Evolutionary conservation across 73 alveolate species (phyloP), one percentile per base, ranked within the genome.

Genomic region (Uronychia binucleata): DNA sequence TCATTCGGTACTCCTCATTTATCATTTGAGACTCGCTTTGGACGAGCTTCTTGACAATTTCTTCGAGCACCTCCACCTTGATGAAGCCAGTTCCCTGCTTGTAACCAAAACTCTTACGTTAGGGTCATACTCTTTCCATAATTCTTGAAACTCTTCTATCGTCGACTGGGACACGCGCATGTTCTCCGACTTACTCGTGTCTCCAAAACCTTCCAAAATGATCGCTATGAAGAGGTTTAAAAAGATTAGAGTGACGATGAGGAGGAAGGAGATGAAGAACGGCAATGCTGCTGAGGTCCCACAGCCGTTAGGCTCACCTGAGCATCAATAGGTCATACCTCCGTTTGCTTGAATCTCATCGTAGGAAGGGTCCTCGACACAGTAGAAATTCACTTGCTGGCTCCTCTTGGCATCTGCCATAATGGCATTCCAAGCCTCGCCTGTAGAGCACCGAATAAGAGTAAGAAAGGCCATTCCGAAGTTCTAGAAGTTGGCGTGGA

Each of bases 161-260:
- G n/a, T n/a, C n/a, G n/a, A n/a, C n/a, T n/a, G n/a, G n/a, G n/a
- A n/a, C n/a, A n/a, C n/a, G n/a, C n/a, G 78, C 30, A 33, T 83
- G 1, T 26, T 59, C 29, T 83, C 90, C 57, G 74, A 58, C 29
- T 25, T 25, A 28, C 34, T 28, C 5, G 84, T 75, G 57, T 75
- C 84, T n/a, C 74, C 84, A 75, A 28, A 83, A 29, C 82, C 86
- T 85, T 91, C 84, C 86, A 91, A 33, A 29, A 91, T 88, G 74
- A 91, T 88, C 0, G 96, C 96, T 25, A 91, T 83, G 60, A 91
- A 91, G 31, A 91, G 82, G 46, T 91, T 91, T 78, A 91, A 82
- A 46, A 91, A 83, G 85, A 91, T 91, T 58, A 91, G 59, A 78
- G 86, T 82, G 46, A 91, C 89, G 58, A 91, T 26, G 77, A 91